Base-by-base conservation (phyloP, 2,329 filamentous ascomycete species). In the Colletotrichum tamarilloi region DNA sequence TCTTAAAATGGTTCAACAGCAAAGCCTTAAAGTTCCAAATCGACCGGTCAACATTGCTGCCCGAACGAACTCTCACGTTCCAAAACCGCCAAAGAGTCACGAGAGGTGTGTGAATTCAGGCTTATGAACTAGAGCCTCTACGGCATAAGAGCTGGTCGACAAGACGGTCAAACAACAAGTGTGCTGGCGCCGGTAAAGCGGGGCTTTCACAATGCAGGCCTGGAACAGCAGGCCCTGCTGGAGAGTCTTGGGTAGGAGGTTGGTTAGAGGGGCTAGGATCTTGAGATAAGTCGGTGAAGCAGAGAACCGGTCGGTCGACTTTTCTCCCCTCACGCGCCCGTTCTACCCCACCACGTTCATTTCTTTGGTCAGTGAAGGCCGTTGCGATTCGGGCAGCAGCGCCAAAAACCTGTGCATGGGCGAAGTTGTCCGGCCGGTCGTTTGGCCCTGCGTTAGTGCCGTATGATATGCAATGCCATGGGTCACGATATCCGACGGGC, bases 241-340 rank as follows among this genome's bases (percentile, higher is more conserved):
- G 6, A 22, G 42, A 49, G 42, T 35, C 32, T 35, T 35, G 11
- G 38, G 16, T 26, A 2, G 46, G 59, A 28, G 62, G 46, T 64
- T 35, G 30, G 46, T 46, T 49, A 9, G 38, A 42, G 16, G 24
- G 49, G 46, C 30, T 26, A 55, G 30, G 42, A 49, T 49, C 11
- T 22, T 19, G 32, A 49, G 35, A n/a, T 19, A 8, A 64, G 62
- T 64, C 62, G 49, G 62, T 64, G 62, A 64, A 55, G 62, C 22
- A 24, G 11, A 32, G 24, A 3, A 53, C 11, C 24, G 6, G 60
- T 53, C 35, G 24, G 16, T 38, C 14, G 16, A 12, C 28, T 28
- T 46, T 24, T n/a, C 26, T 38, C 58, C 58, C n/a, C n/a, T 49
- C 42, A 19, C 42, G 16, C 7, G 16, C 38, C 38, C 42, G 32